A percentile compares a stretch with the other conserved stretches of the same genome.
Conservation (phyloP, 2,329 filamentous ascomycete species). For the Fusarium liriodendri region DNA sequence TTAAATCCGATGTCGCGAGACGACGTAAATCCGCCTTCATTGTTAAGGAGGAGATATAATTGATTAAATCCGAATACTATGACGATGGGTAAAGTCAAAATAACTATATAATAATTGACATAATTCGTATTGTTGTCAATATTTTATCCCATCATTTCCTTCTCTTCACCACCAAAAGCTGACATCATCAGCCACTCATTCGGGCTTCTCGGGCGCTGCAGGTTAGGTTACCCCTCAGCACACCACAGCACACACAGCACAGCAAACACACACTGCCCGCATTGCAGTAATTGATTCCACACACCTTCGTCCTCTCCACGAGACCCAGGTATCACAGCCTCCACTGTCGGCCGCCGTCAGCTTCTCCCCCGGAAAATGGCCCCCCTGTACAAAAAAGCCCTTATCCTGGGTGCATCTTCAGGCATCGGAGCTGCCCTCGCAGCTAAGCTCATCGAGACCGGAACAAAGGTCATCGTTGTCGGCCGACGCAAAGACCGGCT, state of each 20-base stretch:
- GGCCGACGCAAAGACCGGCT: slow-evolving; percentile 62
- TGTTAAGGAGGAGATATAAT: neutral
- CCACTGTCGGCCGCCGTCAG: neutral
- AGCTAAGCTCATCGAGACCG: slow-evolving; percentile 55
- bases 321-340: slow-evolving; percentile 1
- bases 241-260: neutral
- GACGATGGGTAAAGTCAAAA: neutral
- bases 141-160: neutral
- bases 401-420: slow-evolving; percentile 56
- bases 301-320: neutral
- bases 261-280: neutral
- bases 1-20: neutral
- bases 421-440: slow-evolving; percentile 46
- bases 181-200: slow-evolving; percentile 5
- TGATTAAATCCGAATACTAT: neutral
- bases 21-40: neutral
- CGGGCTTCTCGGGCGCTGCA: neutral
- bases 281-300: neutral
- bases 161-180: neutral
- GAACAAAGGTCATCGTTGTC: slow-evolving; percentile 58
- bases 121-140: neutral
- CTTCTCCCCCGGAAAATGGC: slow-evolving; percentile 23
- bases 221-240: neutral
- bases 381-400: slow-evolving; percentile 43
- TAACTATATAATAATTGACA: neutral